A percentile compares a stretch with the other conserved stretches of the same genome.
Conservation (phyloP, 352 stramenopile genomes). For the Phytopythium oedochilum region DNA sequence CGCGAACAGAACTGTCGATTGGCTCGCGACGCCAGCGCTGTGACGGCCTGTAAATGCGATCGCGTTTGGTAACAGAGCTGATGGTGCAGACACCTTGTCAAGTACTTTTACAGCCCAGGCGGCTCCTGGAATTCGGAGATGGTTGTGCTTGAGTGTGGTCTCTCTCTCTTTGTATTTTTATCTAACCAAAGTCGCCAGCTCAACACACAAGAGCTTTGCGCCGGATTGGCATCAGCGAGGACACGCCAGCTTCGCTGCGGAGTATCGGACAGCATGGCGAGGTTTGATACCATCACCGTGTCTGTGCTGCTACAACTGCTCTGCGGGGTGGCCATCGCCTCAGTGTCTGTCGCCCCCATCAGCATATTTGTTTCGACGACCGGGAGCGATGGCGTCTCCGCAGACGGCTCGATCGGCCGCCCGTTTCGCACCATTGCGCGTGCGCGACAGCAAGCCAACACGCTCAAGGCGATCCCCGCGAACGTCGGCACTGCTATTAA, state of each 20-base stretch:
- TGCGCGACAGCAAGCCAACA: slow-evolving; percentile 33
- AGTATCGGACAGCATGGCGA: too few species aligned
- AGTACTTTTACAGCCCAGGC: too few species aligned
- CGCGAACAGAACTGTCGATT: background rate
- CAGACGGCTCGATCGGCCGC: slow-evolving; percentile 33
- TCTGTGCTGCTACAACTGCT: background rate
- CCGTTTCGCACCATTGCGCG: slow-evolving; percentile 53
- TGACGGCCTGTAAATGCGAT: background rate
- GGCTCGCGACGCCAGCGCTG: background rate
- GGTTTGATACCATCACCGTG: too few species aligned
- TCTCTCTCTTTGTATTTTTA: too few species aligned
- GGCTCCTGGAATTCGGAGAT: too few species aligned
- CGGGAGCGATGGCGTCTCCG: slow-evolving; percentile 35
- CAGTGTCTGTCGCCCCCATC: slow-evolving; percentile 15
- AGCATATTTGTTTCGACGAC: slow-evolving; percentile 47
- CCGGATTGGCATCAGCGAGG: too few species aligned
- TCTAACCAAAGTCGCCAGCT: too few species aligned
- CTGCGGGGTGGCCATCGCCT: background rate
- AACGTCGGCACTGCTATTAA: slow-evolving; percentile 37
- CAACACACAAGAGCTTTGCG: too few species aligned
- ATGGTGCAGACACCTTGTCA: too few species aligned
- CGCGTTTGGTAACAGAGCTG: too few species aligned
- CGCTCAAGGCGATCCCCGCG: slow-evolving; percentile 13
- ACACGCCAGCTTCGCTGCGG: too few species aligned
- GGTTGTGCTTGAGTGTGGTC: too few species aligned